phyloP scores from a whole-genome alignment of 345 rosid genomes.

The Gossypium stocksii region DNA sequence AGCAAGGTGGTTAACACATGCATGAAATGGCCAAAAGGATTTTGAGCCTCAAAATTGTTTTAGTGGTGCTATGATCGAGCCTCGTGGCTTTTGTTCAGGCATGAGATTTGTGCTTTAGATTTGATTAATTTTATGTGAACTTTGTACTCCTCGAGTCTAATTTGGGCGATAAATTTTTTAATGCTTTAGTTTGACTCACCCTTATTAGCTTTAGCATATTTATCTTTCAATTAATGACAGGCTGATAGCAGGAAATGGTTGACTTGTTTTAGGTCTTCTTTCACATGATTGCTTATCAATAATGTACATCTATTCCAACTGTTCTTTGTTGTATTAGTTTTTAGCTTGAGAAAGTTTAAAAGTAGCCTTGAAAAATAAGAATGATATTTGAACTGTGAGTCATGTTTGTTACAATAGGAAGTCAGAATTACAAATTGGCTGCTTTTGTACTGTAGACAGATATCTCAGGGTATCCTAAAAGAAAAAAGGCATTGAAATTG shows the following conservation, averaged over 20 bases:
- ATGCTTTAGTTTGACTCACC: not conserved
- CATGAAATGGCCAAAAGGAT: not conserved
- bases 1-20: not conserved
- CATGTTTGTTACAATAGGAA: not conserved
- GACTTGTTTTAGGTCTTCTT: not conserved
- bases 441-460: not conserved
- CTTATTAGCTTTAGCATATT: not conserved
- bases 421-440: not conserved
- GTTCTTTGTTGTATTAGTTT: not conserved
- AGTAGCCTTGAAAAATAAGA: not conserved
- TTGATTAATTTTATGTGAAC: not conserved
- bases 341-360: not conserved
- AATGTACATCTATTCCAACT: not conserved
- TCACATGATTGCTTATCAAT: not conserved
- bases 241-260: not conserved
- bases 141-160: not conserved
- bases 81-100: not conserved
- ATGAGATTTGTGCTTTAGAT: not conserved
- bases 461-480: not conserved
- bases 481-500: not conserved
- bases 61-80: not conserved
- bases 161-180: not conserved
- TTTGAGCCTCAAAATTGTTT: not conserved
- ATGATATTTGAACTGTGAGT: not conserved
- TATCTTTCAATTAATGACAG: not conserved